Base-by-base conservation (phyloP, 805 yeast species). In the Nakazawaea wickerhamii region DNA sequence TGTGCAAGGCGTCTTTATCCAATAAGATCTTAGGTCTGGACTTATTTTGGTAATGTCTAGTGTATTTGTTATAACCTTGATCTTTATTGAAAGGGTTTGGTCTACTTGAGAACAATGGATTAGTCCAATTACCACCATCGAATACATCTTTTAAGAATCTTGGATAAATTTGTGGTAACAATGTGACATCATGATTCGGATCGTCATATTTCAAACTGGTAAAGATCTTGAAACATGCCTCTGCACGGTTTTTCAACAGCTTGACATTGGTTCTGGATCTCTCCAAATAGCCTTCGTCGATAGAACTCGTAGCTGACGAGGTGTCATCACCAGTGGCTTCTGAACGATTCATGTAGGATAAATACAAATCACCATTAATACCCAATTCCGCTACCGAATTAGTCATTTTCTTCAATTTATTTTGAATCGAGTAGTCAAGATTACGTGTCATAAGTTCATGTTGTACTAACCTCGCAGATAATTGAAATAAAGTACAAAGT, bases 111-210 rank as follows among this genome's bases (percentile, higher is more conserved):
- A 77, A 74, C 50, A 81, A 81, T 20, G 85, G 86, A 52, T 82
- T 83, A 37, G 76, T 73, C 82, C 89, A 84, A 47, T 81, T 79
- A n/a, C 90, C 91, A 14, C 89, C 91, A 50, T 79, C 79, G 56
- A 79, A 84, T 42, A 74, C 77, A 22, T 79, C 78, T 32, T 72
- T 68, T 15, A 84, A 60, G 52, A 84, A 81, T 46, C 93, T 67
- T 7, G 93, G 89, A 49, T 79, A 76, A 2, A 80, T 63, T 55
- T 82, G 83, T 0, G 91, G 93, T 27, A 81, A 47, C 13, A 60
- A 40, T 37, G 50, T 34, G 2, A 57, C 44, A 32, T 38, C 43
- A 28, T 38, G 42, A 15, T 15, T 26, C 4, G 40, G 40, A 31
- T 54, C 47, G 14, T 45, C 44, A 9, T 49, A 44, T 18, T 50